Conservation (phyloP, 2,329 filamentous ascomycete species). For the Pyrenochaeta sp. region DNA sequence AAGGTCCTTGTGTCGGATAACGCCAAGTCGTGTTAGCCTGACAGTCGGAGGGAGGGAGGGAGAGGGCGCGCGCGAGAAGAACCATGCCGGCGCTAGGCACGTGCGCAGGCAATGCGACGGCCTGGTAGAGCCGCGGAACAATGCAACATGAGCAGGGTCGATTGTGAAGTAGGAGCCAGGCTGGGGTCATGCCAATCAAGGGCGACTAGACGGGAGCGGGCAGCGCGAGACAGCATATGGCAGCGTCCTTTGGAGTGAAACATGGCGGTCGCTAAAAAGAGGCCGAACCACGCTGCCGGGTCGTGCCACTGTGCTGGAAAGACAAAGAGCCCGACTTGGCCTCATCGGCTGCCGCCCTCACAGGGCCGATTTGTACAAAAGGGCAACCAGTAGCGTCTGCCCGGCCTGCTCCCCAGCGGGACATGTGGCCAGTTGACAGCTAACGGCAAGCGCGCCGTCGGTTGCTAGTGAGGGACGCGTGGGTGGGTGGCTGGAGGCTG, state of each 20-base stretch:
- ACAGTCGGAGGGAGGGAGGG: too few species aligned
- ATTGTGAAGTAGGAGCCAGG: conserved; percentile 12
- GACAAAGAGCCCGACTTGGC: not conserved
- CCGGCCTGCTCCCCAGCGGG: not conserved
- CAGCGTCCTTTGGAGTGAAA: conserved; percentile 25
- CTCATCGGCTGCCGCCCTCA: not conserved
- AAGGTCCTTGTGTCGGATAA: not conserved
- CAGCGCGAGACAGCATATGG: conserved; percentile 14
- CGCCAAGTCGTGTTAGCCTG: not conserved
- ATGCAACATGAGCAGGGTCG: conserved; percentile 18
- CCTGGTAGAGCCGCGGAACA: not conserved
- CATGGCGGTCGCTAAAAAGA: conserved; percentile 26
- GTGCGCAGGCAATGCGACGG: conserved; percentile 9
- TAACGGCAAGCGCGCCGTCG: not conserved
- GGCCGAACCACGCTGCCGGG: conserved; percentile 29
- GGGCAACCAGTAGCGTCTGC: not conserved
- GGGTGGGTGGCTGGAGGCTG: not conserved
- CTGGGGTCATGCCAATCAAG: conserved; percentile 14
- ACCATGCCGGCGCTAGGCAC: not conserved
- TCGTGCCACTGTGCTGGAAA: conserved; percentile 25
- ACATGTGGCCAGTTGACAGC: not conserved
- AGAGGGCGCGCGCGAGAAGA: too few species aligned
- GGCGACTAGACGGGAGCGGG: conserved; percentile 27
- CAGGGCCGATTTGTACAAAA: not conserved
- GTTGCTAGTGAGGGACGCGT: not conserved